A percentile compares a stretch with the other conserved stretches of the same genome.
Conservation (phyloP, 306 rosid species). For the Acmispon strigosus region DNA sequence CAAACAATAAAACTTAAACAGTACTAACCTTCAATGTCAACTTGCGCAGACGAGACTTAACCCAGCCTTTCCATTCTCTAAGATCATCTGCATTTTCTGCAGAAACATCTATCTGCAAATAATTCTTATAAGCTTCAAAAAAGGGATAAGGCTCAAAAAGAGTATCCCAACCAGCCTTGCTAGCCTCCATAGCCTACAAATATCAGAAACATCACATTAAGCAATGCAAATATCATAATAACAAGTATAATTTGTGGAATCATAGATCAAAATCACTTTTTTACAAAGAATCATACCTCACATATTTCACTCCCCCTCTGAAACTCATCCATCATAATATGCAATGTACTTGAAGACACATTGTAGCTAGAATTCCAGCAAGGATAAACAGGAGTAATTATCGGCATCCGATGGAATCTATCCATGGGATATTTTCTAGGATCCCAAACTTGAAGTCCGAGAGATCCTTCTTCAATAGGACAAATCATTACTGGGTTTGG, state of each 20-base stretch:
- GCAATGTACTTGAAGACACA: constrained; percentile 76
- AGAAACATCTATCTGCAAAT: constrained; percentile 68
- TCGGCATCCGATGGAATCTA: constrained; percentile 77
- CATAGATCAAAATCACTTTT: no score
- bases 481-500: constrained; percentile 97
- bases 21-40: constrained; percentile 75
- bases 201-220: constrained; percentile 22
- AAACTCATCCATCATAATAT: constrained; percentile 75
- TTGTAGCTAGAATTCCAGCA: constrained; percentile 93
- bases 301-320: constrained; percentile 80
- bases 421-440: constrained; percentile 87
- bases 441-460: constrained; percentile 92
- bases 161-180: constrained; percentile 76
- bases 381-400: constrained; percentile 95
- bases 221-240: no score
- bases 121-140: constrained; percentile 80
- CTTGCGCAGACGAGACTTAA: constrained; percentile 87
- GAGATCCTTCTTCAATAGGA: constrained; percentile 71
- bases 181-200: constrained; percentile 79
- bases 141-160: constrained; percentile 79
- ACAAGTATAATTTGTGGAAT: no score
- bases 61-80: constrained; percentile 98
- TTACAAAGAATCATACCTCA: no score
- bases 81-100: constrained; percentile 78
- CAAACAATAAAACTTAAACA: not conserved